phyloP scores from a whole-genome alignment of 495 filamentous ascomycete genomes.

The Tuber umbilicatum region DNA sequence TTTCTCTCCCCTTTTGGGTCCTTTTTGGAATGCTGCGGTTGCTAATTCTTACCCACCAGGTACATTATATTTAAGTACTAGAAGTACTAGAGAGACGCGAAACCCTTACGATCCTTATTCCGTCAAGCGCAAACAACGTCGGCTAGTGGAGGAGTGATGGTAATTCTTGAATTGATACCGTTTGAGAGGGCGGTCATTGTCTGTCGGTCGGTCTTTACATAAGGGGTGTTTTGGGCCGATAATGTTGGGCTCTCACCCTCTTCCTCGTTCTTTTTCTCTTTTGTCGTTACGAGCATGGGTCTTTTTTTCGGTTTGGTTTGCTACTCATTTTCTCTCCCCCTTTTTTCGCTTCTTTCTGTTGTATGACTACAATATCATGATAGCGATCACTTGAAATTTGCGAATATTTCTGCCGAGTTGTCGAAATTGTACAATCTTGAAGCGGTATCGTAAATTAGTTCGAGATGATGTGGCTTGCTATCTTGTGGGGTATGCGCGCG shows the following conservation, averaged over 20 bases:
- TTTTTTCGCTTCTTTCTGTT: slow-evolving; percentile 5
- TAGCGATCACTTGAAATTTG: slow-evolving; percentile 10
- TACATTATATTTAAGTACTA: slow-evolving; percentile 43
- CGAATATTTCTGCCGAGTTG: not conserved
- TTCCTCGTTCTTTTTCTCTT: not conserved
- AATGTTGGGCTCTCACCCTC: not conserved
- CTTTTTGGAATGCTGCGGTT: not conserved
- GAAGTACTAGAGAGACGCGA: slow-evolving; percentile 30
- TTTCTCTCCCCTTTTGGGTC: not conserved
- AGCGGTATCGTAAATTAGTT: not conserved
- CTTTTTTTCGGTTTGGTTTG: slow-evolving; percentile 18
- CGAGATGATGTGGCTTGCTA: not conserved
- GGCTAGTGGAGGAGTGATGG: not conserved
- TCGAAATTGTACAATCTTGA: not conserved
- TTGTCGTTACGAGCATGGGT: slow-evolving; percentile 12
- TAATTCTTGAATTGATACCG: not conserved
- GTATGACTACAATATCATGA: slow-evolving; percentile 26
- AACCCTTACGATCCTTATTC: not conserved
- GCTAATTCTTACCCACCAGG: slow-evolving; percentile 9
- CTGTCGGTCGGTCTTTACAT: not conserved
- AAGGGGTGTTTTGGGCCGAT: not conserved
- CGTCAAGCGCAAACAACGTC: not conserved
- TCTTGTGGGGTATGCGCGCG: not conserved
- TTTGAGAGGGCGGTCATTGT: not conserved
- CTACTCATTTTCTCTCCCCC: not conserved